Percentiles rank a stretch among this genome's conserved stretches.
These are phyloP conservation scores for Piedraia hortae DNA, from an alignment of 2,329 filamentous ascomycete species.

Conservation along the genomic window DNA sequence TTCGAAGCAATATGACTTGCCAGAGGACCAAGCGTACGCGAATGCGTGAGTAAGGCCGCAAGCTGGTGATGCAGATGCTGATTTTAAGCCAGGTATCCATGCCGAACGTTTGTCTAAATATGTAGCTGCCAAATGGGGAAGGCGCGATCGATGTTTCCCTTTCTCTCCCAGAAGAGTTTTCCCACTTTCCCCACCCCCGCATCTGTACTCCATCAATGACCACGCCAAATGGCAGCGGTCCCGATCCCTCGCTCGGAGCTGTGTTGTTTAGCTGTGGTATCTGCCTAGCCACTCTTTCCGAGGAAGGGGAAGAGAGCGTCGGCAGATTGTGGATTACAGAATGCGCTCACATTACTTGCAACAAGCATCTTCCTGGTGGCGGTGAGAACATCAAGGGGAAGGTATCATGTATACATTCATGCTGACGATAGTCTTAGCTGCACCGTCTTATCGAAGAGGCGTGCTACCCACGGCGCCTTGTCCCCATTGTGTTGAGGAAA, in stretches of 20 bases:
- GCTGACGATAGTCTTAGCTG: slow-evolving; percentile 11
- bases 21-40: slow-evolving; percentile 44
- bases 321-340: slow-evolving; percentile 20
- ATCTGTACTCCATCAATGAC: too few species aligned
- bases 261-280: slow-evolving; percentile 23
- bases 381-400: slow-evolving; percentile 13
- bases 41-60: slow-evolving; percentile 11
- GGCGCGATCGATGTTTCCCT: too few species aligned
- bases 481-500: slow-evolving; percentile 17
- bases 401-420: background rate
- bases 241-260: slow-evolving; percentile 8
- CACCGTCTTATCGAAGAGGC: slow-evolving; percentile 18
- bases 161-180: too few species aligned
- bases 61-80: slow-evolving; percentile 1
- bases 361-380: slow-evolving; percentile 20
- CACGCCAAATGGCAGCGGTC: too few species aligned
- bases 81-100: slow-evolving; percentile 1
- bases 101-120: slow-evolving; percentile 3
- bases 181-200: too few species aligned
- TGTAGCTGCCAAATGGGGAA: slow-evolving; percentile 1
- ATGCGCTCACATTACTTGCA: slow-evolving; percentile 23
- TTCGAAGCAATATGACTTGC: slow-evolving; percentile 42
- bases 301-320: slow-evolving; percentile 13
- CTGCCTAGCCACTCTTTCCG: slow-evolving; percentile 16
- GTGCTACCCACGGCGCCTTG: slow-evolving; percentile 18